These are phyloP conservation scores for Tuber borchii DNA, from an alignment of 495 filamentous ascomycete genomes.

Conservation along the genomic window DNA sequence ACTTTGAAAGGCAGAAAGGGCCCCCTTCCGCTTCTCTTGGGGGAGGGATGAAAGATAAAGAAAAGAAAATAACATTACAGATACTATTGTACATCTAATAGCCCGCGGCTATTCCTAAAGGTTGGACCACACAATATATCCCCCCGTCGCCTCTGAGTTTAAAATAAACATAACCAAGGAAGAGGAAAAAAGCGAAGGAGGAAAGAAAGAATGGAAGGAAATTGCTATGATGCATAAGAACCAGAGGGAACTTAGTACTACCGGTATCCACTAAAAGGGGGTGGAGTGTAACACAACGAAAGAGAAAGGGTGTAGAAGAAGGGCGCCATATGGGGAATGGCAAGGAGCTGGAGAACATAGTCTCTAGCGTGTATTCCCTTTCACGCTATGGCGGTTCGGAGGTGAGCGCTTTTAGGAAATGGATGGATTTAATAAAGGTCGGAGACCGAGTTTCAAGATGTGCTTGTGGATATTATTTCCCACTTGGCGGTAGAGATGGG, in stretches of 20 bases:
- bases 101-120: not conserved
- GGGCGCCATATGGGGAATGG: not conserved
- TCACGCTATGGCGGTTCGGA: not conserved
- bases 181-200: too few relatives aligned
- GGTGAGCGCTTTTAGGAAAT: not conserved
- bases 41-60: too few relatives aligned
- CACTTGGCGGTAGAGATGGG: not conserved
- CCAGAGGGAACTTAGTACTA: too few relatives aligned
- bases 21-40: too few relatives aligned
- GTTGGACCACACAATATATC: not conserved
- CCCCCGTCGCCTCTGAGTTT: not conserved
- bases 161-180: not conserved
- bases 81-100: not conserved
- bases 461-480: not conserved
- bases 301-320: too few relatives aligned
- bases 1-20: too few relatives aligned
- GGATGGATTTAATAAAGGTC: not conserved
- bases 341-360: too few relatives aligned
- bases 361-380: too few relatives aligned
- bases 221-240: too few relatives aligned
- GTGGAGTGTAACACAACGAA: too few relatives aligned
- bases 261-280: too few relatives aligned
- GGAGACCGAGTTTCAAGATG: not conserved
- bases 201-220: too few relatives aligned
- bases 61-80: not conserved